phyloP scores from a whole-genome alignment of 805 yeast species.

The Alloascoidea africana region DNA sequence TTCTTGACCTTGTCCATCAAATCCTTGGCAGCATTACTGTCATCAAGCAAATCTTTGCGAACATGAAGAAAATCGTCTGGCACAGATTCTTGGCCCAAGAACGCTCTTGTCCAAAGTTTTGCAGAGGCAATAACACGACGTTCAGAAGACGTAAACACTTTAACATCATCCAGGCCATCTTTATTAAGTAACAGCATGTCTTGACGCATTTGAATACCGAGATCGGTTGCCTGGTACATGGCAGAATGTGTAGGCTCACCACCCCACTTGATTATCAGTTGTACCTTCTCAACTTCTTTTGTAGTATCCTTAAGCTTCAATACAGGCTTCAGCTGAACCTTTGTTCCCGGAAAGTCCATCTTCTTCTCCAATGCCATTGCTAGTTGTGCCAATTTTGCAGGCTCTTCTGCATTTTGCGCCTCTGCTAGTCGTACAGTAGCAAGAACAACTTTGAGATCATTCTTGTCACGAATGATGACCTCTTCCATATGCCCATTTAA shows the following conservation, averaged over 20 bases:
- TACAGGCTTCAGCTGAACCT: constrained; percentile 88
- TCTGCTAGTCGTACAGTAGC: constrained; percentile 68
- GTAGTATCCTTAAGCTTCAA: constrained; percentile 37
- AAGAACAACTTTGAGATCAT: constrained; percentile 73
- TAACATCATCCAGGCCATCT: constrained; percentile 71
- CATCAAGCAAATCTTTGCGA: constrained; percentile 85
- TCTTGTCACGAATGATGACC: constrained; percentile 82
- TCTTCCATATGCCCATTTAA: constrained; percentile 93
- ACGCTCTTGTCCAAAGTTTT: constrained; percentile 68
- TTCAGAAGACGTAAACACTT: constrained; percentile 83
- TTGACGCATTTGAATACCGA: constrained; percentile 92
- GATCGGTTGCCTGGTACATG: constrained; percentile 81
- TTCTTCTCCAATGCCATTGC: constrained; percentile 80
- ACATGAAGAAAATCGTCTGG: constrained; percentile 71
- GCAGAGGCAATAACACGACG: constrained; percentile 92
- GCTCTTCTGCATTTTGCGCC: constrained; percentile 67
- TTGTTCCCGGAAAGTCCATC: constrained; percentile 86
- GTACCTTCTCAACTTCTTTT: constrained; percentile 77
- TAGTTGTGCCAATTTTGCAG: constrained; percentile 57
- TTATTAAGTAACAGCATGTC: constrained; percentile 77
- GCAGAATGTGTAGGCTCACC: constrained; percentile 99
- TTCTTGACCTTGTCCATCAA: constrained; percentile 96
- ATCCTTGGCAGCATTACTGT: constrained; percentile 95
- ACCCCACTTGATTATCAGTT: constrained; percentile 95
- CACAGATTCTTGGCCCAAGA: constrained; percentile 51